Base-by-base conservation (phyloP, 192 early-diverging fungal genomes). In the Coemansia sp. region DNA sequence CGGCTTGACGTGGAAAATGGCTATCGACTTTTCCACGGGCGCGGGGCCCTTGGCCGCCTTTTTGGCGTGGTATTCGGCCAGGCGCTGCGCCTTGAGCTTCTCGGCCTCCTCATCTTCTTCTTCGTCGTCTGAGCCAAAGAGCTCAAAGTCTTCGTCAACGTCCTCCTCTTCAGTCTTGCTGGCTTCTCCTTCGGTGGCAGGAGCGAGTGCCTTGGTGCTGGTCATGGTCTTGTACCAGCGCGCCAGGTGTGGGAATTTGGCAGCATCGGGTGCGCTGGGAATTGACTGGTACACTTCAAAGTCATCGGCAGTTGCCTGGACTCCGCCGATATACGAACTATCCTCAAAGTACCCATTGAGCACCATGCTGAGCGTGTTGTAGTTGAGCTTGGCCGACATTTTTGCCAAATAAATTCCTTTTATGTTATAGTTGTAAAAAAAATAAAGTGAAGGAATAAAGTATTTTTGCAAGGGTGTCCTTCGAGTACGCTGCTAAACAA, bases 201-300 rank as follows among this genome's bases (percentile, higher is more conserved):
- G 78, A 29, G 61, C 77, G 51, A 88, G 83, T 32, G 64, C 58
- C 51, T 55, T 58, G 57, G 69, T 62, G 61, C 48, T 61, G 48
- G 60, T 77, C 63, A 97, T 90, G 86, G 95, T 92, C 69, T 86
- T 87, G 87, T 93, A 97, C 95, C 95, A 97, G 77, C 95, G 89
- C 62, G 90, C 86, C 58, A 88, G 85, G 73, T 97, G 89, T 60
- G 92, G 92, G 82, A 81, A 91, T 54, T 82, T 77, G 51, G 46
- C 67, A 61, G 86, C 84, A 56, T 86, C 81, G 62, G 92, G 91
- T 56, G 86, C 89, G 47, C 76, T 82, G 40, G 84, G 62, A 54
- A 94, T 64, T 29, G 84, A 83, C 64, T 89, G 84, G 76, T 90
- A 94, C 67, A 95, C 88, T 59, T 88, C 83, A 29, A 50, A 50